Conservation (phyloP, 1,139 yeast species). For the Suhomyces bokatorum region DNA sequence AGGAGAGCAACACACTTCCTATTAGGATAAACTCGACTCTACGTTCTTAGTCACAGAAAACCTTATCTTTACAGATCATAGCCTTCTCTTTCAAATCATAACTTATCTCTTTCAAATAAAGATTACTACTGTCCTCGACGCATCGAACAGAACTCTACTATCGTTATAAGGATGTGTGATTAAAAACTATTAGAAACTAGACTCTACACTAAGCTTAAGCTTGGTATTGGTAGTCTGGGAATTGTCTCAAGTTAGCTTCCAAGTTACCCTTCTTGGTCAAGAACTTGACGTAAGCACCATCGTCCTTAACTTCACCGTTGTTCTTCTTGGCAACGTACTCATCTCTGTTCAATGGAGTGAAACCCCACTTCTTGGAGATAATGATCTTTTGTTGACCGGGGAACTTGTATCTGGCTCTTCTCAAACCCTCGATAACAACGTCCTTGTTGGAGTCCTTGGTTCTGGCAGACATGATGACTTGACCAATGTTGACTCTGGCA, state of each 20-base stretch:
- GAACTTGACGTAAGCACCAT: conserved; percentile 99
- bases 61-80: too few species aligned
- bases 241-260: conserved; percentile 86
- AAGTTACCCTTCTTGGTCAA: conserved; percentile 94
- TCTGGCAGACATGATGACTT: conserved; percentile 96
- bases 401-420: conserved; percentile 99
- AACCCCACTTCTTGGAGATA: conserved; percentile 99
- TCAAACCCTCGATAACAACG: conserved; percentile 96
- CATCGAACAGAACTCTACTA: too few species aligned
- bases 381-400: conserved; percentile 99
- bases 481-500: conserved; percentile 99
- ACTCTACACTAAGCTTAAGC: conserved; percentile 28
- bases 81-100: not conserved
- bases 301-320: conserved; percentile 98
- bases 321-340: conserved; percentile 93
- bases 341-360: conserved; percentile 98
- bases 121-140: too few species aligned
- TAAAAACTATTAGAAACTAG: conserved; percentile 7
- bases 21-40: too few species aligned
- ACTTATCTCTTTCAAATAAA: too few species aligned
- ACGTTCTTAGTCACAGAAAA: too few species aligned
- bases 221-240: conserved; percentile 86
- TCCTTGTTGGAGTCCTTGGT: conserved; percentile 98
- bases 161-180: not conserved
- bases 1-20: too few species aligned